phyloP scores from a whole-genome alignment of 306 rosid species.

The Cicer judaicum region DNA sequence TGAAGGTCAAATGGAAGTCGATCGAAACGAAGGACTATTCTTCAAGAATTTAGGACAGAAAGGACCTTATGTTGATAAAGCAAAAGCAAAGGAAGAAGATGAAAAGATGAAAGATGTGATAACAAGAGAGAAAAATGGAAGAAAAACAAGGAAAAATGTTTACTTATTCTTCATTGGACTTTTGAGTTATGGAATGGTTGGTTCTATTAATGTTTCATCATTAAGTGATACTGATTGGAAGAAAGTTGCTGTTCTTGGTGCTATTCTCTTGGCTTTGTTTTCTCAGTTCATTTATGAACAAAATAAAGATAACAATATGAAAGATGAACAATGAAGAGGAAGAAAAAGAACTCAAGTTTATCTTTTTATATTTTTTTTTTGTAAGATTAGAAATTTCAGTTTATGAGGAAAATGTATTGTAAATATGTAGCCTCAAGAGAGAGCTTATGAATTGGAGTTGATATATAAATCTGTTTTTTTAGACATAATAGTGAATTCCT shows the following conservation, averaged over 20 bases:
- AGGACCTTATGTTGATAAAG: constrained; percentile 47
- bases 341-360: constrained; percentile 46
- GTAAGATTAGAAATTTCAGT: constrained; percentile 17
- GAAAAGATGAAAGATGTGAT: constrained; percentile 56
- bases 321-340: constrained; percentile 47
- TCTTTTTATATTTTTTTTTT: neutral
- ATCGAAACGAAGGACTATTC: constrained; percentile 77
- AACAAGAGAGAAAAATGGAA: constrained; percentile 54
- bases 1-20: constrained; percentile 70
- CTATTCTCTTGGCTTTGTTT: constrained; percentile 60
- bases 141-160: constrained; percentile 62
- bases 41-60: constrained; percentile 69
- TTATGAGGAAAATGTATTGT: constrained; percentile 1
- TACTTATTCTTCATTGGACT: constrained; percentile 73
- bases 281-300: constrained; percentile 70
- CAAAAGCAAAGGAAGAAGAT: constrained; percentile 54
- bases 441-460: constrained; percentile 59
- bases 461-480: constrained; percentile 58
- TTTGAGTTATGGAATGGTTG: constrained; percentile 56
- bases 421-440: constrained; percentile 54
- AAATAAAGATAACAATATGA: constrained; percentile 48
- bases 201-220: constrained; percentile 60
- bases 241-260: constrained; percentile 69
- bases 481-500: constrained; percentile 48
- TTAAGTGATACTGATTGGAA: constrained; percentile 57